These are phyloP conservation scores for Leucocoprinus gongylophorus DNA, from an alignment of 1,284 basidiomycete species.

Conservation along the genomic window DNA sequence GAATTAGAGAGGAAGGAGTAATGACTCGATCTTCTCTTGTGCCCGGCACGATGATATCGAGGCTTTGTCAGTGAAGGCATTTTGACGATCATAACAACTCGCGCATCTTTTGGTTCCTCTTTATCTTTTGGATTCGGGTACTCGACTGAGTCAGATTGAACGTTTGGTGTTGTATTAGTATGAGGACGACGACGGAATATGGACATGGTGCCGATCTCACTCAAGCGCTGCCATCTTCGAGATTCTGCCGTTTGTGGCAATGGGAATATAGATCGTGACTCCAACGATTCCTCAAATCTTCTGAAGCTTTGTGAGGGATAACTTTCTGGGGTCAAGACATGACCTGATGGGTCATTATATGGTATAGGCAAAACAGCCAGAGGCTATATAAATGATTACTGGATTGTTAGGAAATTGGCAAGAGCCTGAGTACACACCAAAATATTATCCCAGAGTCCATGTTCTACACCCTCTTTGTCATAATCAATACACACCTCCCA, in stretches of 20 bases:
- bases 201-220: neutral
- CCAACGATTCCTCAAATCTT: neutral
- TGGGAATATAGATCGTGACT: neutral
- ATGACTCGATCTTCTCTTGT: neutral
- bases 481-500: slow-evolving; percentile 2
- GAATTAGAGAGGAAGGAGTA: slow-evolving; percentile 2
- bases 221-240: neutral
- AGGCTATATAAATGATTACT: neutral
- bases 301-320: neutral
- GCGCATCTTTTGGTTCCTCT: slow-evolving; percentile 19
- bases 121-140: neutral
- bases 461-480: neutral
- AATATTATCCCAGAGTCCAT: slow-evolving; percentile 24
- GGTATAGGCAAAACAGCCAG: neutral
- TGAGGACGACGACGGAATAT: neutral
- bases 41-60: neutral
- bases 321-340: neutral
- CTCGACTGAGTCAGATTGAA: neutral
- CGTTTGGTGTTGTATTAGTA: neutral
- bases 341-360: neutral
- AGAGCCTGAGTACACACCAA: slow-evolving; percentile 21
- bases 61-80: slow-evolving; percentile 31
- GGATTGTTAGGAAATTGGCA: neutral
- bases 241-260: neutral
- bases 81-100: slow-evolving; percentile 35